These are phyloP conservation scores for Biscutella auriculata DNA, from an alignment of 441 rosid species.

Conservation along the genomic window DNA sequence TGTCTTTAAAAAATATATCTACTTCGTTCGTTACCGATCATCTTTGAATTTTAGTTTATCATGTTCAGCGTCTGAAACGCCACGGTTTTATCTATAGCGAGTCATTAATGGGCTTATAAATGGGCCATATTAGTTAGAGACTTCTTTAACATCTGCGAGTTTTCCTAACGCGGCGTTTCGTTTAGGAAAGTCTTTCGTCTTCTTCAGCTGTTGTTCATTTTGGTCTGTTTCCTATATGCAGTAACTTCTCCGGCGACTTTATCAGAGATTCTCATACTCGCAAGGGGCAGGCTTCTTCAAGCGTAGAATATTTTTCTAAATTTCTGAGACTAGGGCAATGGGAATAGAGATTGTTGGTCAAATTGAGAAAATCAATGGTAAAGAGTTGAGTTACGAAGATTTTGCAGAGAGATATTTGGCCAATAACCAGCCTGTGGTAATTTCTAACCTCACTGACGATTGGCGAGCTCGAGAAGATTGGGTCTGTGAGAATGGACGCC, in stretches of 20 bases:
- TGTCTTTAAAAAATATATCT: no score
- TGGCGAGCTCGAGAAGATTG: conserved; percentile 80
- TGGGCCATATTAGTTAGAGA: neutral
- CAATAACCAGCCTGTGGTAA: conserved; percentile 60
- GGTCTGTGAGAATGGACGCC: conserved; percentile 43
- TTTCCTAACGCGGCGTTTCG: neutral
- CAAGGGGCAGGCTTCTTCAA: neutral
- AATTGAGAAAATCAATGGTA: conserved; percentile 54
- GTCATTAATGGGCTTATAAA: neutral
- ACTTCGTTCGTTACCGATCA: no score
- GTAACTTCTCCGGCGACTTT: conserved; percentile 6
- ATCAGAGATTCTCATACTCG: neutral
- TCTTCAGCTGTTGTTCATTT: neutral
- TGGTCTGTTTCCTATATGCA: neutral
- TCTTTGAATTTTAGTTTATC: no score
- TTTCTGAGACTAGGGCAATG: conserved; percentile 20
- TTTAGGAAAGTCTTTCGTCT: neutral
- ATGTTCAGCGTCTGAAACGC: neutral
- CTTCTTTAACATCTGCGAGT: neutral
- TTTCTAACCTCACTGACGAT: conserved; percentile 65
- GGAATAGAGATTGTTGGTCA: conserved; percentile 45
- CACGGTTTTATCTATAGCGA: neutral
- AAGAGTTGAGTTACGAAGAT: conserved; percentile 44
- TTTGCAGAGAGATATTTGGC: conserved; percentile 54
- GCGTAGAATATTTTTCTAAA: neutral